Evolutionary conservation across 805 yeast species (phyloP).

Genomic region (Candida cerambycidarum): DNA sequence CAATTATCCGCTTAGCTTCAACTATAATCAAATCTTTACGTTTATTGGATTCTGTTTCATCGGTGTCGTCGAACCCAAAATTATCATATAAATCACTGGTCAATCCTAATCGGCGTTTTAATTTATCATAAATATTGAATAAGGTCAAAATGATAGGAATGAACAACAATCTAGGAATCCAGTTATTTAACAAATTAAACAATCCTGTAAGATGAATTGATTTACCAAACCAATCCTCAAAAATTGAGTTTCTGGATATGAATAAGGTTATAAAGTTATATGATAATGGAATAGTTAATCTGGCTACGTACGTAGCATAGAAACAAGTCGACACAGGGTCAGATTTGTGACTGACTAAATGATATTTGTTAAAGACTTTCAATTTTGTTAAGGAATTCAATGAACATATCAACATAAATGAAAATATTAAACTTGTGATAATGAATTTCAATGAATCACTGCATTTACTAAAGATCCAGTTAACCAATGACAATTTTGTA

Average conservation of each 20-base stretch:
- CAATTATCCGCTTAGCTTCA: conserved; percentile 42
- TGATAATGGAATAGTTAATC: conserved; percentile 78
- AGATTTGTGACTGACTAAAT: conserved; percentile 66
- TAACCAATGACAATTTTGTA: conserved; percentile 61
- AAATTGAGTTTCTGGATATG: conserved; percentile 49
- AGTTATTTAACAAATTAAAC: conserved; percentile 67
- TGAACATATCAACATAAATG: conserved; percentile 70
- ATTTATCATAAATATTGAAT: conserved; percentile 65
- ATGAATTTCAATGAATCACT: conserved; percentile 34
- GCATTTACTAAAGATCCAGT: conserved; percentile 40
- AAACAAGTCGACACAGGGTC: conserved; percentile 76
- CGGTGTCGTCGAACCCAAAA: conserved; percentile 39
- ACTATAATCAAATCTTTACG: conserved; percentile 38
- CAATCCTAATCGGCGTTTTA: conserved; percentile 44
- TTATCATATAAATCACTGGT: conserved; percentile 36
- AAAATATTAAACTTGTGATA: conserved; percentile 42
- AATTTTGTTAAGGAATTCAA: conserved; percentile 65
- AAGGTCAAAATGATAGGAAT: conserved; percentile 66
- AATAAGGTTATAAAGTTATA: conserved; percentile 75
- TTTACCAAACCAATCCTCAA: conserved; percentile 72
- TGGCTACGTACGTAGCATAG: conserved; percentile 76
- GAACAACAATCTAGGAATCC: conserved; percentile 72
- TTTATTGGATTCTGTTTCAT: conserved; percentile 21
- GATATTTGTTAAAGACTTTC: conserved; percentile 73
- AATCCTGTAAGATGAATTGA: conserved; percentile 74